A percentile compares a stretch with the other conserved stretches of the same genome.
phyloP scores from a whole-genome alignment of 129 eudicot species.

The Mikania micrantha region DNA sequence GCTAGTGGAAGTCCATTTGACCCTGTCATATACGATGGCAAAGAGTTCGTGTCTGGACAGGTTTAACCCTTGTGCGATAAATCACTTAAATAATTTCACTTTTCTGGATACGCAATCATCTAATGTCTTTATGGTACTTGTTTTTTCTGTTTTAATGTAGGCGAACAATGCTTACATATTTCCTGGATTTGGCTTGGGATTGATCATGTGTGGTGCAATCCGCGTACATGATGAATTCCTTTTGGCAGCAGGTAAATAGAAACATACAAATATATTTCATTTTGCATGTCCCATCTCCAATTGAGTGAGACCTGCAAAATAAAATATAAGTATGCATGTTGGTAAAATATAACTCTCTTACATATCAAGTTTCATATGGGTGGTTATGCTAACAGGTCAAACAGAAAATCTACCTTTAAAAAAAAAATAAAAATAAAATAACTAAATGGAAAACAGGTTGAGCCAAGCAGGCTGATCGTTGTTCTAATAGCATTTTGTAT shows the following conservation, averaged over 20 bases:
- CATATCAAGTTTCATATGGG: too few species aligned
- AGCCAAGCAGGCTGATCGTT: too few species aligned
- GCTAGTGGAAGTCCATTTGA: slow-evolving; percentile 98
- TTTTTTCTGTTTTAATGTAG: slow-evolving; percentile 26
- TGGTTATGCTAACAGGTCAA: too few species aligned
- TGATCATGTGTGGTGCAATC: slow-evolving; percentile 90
- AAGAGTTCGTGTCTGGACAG: slow-evolving; percentile 78
- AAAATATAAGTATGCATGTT: too few species aligned
- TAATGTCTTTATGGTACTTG: background rate
- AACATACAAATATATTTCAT: background rate
- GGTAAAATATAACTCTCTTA: too few species aligned
- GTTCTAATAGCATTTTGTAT: too few species aligned
- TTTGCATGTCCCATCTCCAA: background rate
- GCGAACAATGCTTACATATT: slow-evolving; percentile 95
- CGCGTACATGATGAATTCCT: slow-evolving; percentile 87
- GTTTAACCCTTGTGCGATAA: slow-evolving; percentile 21
- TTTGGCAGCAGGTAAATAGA: slow-evolving; percentile 80
- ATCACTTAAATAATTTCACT: background rate
- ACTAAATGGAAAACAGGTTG: too few species aligned
- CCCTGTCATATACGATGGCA: slow-evolving; percentile 67
- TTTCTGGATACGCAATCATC: background rate
- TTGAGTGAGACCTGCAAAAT: too few species aligned
- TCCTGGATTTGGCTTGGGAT: slow-evolving; percentile 94
- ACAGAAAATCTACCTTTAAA: too few species aligned
- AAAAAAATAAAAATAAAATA: too few species aligned